These are phyloP conservation scores for Medicago arabica DNA, from an alignment of 306 rosid genomes.

Conservation along the genomic window DNA sequence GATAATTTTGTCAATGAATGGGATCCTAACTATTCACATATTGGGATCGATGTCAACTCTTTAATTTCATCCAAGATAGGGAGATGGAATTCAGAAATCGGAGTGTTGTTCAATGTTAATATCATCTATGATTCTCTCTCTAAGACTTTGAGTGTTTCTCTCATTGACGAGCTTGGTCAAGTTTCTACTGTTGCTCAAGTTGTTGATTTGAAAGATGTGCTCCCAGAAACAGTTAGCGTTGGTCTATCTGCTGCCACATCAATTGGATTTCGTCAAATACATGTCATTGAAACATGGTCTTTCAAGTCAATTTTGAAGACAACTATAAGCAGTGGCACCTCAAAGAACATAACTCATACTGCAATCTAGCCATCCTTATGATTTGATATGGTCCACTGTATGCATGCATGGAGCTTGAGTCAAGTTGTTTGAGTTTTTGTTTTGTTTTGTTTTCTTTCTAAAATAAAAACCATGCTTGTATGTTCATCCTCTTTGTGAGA, in stretches of 20 bases:
- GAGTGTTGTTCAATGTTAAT: neutral
- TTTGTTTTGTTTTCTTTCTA: no score
- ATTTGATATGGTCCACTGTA: no score
- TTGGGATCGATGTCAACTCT: neutral
- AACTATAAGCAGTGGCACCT: no score
- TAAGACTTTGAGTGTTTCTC: neutral
- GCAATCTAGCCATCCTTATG: no score
- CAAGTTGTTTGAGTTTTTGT: no score
- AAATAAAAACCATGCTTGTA: no score
- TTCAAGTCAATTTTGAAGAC: no score
- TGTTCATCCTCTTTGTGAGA: no score
- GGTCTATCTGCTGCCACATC: neutral
- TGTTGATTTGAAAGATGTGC: neutral
- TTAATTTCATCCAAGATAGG: neutral
- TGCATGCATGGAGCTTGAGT: no score
- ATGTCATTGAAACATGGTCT: no score
- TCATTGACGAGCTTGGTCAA: neutral
- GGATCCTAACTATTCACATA: neutral
- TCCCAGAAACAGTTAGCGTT: neutral
- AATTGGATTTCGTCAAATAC: no score
- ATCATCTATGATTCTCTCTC: neutral
- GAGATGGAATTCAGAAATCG: neutral
- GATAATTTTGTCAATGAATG: neutral
- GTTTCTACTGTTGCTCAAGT: neutral
- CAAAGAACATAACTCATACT: no score